These are phyloP conservation scores for Cryptococcus deneoformans DNA, from an alignment of 1,284 basidiomycete genomes.

Conservation along the genomic window DNA sequence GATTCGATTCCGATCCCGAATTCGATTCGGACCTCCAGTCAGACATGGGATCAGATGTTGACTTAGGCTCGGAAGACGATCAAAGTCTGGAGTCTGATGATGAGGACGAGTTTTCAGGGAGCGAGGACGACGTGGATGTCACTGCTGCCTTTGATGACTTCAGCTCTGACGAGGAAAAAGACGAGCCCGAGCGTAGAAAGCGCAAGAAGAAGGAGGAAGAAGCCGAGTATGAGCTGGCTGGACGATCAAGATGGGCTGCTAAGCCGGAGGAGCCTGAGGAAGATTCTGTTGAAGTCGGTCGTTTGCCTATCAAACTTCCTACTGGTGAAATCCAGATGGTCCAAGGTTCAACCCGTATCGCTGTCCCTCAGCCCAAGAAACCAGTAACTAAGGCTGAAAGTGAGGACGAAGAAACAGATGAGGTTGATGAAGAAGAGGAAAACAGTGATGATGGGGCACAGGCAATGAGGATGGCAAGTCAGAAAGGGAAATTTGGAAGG, in stretches of 20 bases:
- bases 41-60: slow-evolving; percentile 16
- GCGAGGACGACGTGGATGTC: slow-evolving; percentile 22
- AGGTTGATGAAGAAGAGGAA: slow-evolving; percentile 48
- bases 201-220: slow-evolving; percentile 36
- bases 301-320: slow-evolving; percentile 80
- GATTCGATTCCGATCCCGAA: slow-evolving; percentile 43
- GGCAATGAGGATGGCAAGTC: slow-evolving; percentile 36
- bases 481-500: slow-evolving; percentile 65
- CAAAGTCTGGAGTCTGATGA: slow-evolving; percentile 13
- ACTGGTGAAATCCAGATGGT: slow-evolving; percentile 65
- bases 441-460: slow-evolving; percentile 53
- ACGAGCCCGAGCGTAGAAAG: slow-evolving; percentile 17
- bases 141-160: slow-evolving; percentile 25
- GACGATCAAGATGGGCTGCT: slow-evolving; percentile 29
- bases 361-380: slow-evolving; percentile 47
- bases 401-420: slow-evolving; percentile 50
- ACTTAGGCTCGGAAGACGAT: slow-evolving; percentile 10
- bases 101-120: slow-evolving; percentile 4
- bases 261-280: slow-evolving; percentile 26
- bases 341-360: slow-evolving; percentile 49
- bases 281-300: slow-evolving; percentile 55
- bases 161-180: slow-evolving; percentile 12
- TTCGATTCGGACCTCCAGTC: slow-evolving; percentile 41
- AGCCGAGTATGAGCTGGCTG: slow-evolving; percentile 40
- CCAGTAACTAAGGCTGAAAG: slow-evolving; percentile 41